Percentiles rank a stretch among this genome's conserved stretches.
Evolutionary conservation across 805 yeast genomes (phyloP).

Genomic region (Candida sphagnicola): DNA sequence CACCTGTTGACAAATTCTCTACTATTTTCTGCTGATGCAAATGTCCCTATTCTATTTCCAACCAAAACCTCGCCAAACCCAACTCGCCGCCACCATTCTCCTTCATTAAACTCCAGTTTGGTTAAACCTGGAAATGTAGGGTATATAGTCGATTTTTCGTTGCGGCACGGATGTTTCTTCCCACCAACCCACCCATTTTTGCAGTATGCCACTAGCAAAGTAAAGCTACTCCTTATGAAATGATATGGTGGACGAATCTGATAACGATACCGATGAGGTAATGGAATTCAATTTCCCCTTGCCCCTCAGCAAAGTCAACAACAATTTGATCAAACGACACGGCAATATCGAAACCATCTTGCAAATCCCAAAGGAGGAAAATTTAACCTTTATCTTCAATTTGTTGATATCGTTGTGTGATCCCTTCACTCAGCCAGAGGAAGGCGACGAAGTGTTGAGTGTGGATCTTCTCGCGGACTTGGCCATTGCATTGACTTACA

Average conservation of each 20-base stretch:
- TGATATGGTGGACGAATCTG: conserved; percentile 18
- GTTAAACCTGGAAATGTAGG: no score
- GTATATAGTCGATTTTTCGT: no score
- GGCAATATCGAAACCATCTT: conserved; percentile 11
- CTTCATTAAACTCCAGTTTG: no score
- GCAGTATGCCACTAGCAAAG: no score
- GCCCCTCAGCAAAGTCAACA: conserved; percentile 9
- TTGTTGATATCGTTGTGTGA: conserved; percentile 38
- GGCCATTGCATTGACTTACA: conserved; percentile 39
- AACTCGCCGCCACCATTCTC: no score
- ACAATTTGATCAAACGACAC: conserved; percentile 12
- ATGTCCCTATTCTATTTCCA: no score
- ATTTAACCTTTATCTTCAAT: conserved; percentile 14
- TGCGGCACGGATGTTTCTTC: not conserved
- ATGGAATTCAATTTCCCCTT: conserved; percentile 14
- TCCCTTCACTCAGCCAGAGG: conserved; percentile 69
- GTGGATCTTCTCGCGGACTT: conserved; percentile 52
- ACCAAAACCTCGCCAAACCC: no score
- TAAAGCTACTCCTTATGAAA: conserved; percentile 9
- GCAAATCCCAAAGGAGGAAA: conserved; percentile 11
- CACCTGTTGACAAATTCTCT: no score
- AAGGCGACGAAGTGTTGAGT: conserved; percentile 52
- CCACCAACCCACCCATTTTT: no score
- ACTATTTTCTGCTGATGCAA: no score
- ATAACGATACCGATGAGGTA: conserved; percentile 11